Evolutionary conservation across 2,329 filamentous ascomycete genomes (phyloP).

Genomic region (Colletotrichum falcatum): DNA sequence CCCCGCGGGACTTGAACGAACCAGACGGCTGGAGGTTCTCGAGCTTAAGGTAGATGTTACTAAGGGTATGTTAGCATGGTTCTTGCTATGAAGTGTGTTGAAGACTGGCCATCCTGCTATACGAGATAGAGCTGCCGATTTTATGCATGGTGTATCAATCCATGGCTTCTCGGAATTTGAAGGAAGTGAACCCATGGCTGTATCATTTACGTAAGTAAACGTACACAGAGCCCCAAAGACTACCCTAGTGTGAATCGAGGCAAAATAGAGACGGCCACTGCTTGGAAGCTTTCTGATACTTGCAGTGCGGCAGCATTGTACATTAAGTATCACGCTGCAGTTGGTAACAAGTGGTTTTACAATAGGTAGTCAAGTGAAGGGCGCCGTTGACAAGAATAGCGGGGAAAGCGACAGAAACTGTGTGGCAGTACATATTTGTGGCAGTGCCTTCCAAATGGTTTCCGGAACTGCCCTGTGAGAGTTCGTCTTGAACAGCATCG

Average conservation of each 20-base stretch:
- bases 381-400: neutral
- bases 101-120: constrained; percentile 75
- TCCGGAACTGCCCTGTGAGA: too few species aligned
- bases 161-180: constrained; percentile 65
- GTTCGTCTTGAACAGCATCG: neutral
- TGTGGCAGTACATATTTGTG: too few species aligned
- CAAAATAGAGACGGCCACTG: neutral
- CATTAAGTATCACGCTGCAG: neutral
- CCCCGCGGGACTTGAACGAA: constrained; percentile 86
- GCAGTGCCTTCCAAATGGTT: too few species aligned
- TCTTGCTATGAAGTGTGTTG: constrained; percentile 36
- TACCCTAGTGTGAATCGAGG: too few species aligned
- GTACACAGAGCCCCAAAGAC: neutral
- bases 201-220: too few species aligned
- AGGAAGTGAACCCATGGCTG: constrained; percentile 56
- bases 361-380: neutral
- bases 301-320: neutral
- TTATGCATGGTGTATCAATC: constrained; percentile 78
- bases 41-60: constrained; percentile 86
- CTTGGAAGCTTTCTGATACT: neutral
- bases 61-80: constrained; percentile 44
- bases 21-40: constrained; percentile 87
- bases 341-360: neutral
- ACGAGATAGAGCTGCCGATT: constrained; percentile 74
- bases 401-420: too few species aligned